Evolutionary conservation across 495 filamentous ascomycete species (phyloP), one percentile per base, ranked within the genome.

Genomic region (Penicillium coffeae): DNA sequence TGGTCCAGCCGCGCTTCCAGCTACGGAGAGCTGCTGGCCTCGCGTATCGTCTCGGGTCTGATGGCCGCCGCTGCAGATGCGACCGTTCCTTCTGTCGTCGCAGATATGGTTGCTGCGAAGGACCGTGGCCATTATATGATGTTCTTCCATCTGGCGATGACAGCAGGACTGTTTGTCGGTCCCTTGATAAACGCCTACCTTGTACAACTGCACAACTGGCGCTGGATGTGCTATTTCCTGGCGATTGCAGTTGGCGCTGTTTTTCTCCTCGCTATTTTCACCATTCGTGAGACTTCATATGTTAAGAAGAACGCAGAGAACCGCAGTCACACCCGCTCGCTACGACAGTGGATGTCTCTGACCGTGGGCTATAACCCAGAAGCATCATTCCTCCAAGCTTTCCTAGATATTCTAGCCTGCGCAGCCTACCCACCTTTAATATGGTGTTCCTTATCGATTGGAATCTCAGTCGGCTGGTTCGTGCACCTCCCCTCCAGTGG

Each of bases 61-160:
- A 48, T 51, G 0, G 62, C 57, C 0, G 59, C 63, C 1, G 63
- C 66, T 1, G 60, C 63, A 0, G 66, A 69, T 47, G 63, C 66
- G n/a, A 63, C 56, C 0, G 62, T 64, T 4, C 64, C 62, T 0
- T 56, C 63, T 0, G 60, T 69, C 6, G 63, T 66, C 3, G 52
- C 48, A 3, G 69, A 65, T 37, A 59, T 67, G 58, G 52, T 70
- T 22, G 39, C 52, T 14, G 52, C 48, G n/a, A 50, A 65, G 16
- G 61, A 68, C n/a, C 59, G 64, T 4, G 64, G 64, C 8, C 64
- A 67, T 35, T 64, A 58, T 36, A 51, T 67, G 47, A 68, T 68
- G 65, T 55, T 68, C 25, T 68, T 68, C 45, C 62, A 68, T 21
- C 37, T 68, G 5, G 62, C 62, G 2, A 45, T 68, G 44, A 64